phyloP scores from a whole-genome alignment of 73 alveolate species.

The Symbiodinium natans region DNA sequence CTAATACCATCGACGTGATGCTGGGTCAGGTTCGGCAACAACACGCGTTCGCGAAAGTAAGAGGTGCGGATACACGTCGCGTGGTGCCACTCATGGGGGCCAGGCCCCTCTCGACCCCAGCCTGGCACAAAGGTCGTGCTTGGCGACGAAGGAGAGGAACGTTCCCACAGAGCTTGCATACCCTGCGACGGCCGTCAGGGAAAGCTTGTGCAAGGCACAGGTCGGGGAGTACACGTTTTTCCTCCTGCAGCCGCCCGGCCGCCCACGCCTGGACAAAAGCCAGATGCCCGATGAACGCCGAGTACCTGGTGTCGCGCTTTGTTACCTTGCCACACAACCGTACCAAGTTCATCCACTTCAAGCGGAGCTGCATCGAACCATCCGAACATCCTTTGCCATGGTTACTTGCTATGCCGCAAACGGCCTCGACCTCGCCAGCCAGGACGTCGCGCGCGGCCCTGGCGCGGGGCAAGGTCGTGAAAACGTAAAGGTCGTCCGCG shows the following conservation, averaged over 20 bases:
- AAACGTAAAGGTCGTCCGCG: neutral
- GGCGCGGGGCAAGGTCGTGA: neutral
- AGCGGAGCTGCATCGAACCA: neutral
- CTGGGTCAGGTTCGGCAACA: no score
- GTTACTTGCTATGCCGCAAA: neutral
- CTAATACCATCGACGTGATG: no score
- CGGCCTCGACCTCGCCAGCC: no score
- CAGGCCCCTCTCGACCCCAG: no score
- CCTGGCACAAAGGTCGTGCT: no score
- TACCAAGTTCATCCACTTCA: neutral
- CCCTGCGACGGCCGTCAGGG: no score
- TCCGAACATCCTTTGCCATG: neutral
- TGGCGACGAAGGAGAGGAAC: no score
- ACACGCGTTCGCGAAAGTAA: no score
- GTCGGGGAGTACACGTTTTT: neutral
- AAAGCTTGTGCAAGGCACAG: no score
- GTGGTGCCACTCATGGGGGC: no score
- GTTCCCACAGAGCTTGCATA: no score
- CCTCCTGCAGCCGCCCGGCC: neutral
- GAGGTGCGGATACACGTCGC: no score
- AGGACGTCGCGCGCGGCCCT: neutral
- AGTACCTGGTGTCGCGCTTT: neutral
- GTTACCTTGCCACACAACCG: neutral
- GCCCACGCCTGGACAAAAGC: neutral
- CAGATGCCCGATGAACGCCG: neutral